Base-by-base conservation (phyloP, 106 monocot species). In the Dioscorea alata region DNA sequence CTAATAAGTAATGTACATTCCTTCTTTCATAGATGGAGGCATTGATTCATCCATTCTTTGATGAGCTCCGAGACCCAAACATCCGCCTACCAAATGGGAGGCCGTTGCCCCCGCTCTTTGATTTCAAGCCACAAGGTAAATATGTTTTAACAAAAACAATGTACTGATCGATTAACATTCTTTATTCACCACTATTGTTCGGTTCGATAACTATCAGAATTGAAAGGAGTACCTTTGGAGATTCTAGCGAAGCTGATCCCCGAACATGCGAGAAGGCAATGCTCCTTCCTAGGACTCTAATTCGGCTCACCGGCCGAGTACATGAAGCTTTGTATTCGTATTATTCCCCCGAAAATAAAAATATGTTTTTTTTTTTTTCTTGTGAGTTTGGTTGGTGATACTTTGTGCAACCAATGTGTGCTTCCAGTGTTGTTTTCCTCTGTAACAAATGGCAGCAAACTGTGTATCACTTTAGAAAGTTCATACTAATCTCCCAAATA, bases 241-340 rank as follows among this genome's bases (percentile, higher is more conserved):
- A 42, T 6, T 22, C 22, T 83, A 33, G 60, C 64, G 53, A 86
- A 86, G 69, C 49, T 86, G 16, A 74, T 86, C 33, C 86, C 86
- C 1, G 83, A 83, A n/a, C 86, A 86, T 53, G 86, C 83, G 48
- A 74, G 83, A 59, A 86, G 83, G 83, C 86, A 86, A 49, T 86
- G 86, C 52, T 62, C 86, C 12, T 83, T 86, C 19, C 63, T 83
- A 60, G 82, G 83, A 13, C 60, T 81, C 22, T 85, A 72, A 81
- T 66, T 14, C 23, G 10, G 42, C 6, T 10, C 9, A 10, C 42
- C 6, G 42, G 1, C 42, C 42, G 42, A 42, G 42, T 42, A 42
- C 10, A 10, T 6, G 6, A 42, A 42, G 42, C 10, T 6, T 42
- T 42, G 42, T 42, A 42, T 19, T 56, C 28, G 3, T 28, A 28